phyloP scores from a whole-genome alignment of 495 filamentous ascomycete species.

The Aspergillus wentii region DNA sequence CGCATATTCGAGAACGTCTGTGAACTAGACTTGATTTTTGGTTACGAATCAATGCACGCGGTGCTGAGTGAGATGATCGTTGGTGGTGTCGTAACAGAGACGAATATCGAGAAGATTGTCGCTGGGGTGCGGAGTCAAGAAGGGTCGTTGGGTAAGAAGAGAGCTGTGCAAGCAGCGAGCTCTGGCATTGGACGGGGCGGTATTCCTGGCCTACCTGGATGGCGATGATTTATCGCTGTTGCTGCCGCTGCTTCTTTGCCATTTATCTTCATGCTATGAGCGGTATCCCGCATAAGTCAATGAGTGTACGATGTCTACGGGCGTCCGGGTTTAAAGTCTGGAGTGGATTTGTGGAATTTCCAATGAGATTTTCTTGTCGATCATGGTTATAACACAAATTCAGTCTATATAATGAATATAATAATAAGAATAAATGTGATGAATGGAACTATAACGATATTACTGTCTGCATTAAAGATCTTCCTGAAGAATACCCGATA shows the following conservation, averaged over 20 bases:
- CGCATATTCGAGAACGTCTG: slow-evolving; percentile 96
- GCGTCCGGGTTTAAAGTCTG: no score
- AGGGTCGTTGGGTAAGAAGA: slow-evolving; percentile 71
- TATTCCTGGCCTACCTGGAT: slow-evolving; percentile 36
- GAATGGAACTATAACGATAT: no score
- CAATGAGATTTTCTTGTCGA: no score
- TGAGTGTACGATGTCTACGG: no score
- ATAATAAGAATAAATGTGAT: no score
- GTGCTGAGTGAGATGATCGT: slow-evolving; percentile 91
- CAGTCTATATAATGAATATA: no score
- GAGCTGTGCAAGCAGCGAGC: slow-evolving; percentile 41
- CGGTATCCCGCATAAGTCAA: no score
- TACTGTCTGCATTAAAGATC: no score
- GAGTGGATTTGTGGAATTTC: no score
- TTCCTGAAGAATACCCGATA: no score
- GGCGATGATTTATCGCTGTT: slow-evolving; percentile 23
- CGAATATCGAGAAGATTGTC: slow-evolving; percentile 80
- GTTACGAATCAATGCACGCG: slow-evolving; percentile 95
- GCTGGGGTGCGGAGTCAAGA: slow-evolving; percentile 77
- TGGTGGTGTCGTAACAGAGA: slow-evolving; percentile 94
- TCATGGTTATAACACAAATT: no score
- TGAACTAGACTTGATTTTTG: slow-evolving; percentile 97
- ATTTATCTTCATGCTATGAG: no score
- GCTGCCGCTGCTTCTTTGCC: not conserved
- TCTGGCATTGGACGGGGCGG: slow-evolving; percentile 32